phyloP scores from a whole-genome alignment of 140 eudicot genomes.

The Oenanthe javanica region DNA sequence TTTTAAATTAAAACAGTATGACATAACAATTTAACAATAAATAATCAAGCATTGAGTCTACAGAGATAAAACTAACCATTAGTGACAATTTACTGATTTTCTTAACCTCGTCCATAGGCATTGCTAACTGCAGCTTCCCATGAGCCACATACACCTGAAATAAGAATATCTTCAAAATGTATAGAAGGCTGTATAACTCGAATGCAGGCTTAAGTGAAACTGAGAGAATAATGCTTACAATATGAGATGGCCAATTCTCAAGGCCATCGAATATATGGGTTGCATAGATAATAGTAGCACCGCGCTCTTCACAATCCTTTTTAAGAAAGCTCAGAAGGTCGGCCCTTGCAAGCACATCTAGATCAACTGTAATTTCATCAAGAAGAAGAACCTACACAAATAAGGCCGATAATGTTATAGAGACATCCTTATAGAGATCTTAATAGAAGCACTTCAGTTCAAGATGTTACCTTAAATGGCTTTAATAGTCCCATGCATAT shows the following conservation, averaged over 20 bases:
- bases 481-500: slow-evolving; percentile 95
- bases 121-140: slow-evolving; percentile 78
- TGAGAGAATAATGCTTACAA: slow-evolving; percentile 34
- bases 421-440: not conserved
- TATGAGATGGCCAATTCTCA: slow-evolving; percentile 92
- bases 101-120: slow-evolving; percentile 59
- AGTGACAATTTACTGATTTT: slow-evolving; percentile 60
- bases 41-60: not conserved
- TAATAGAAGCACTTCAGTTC: not conserved
- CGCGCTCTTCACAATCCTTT: slow-evolving; percentile 76
- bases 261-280: slow-evolving; percentile 98
- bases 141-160: slow-evolving; percentile 72
- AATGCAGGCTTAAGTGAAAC: not conserved
- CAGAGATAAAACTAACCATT: slow-evolving; percentile 52
- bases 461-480: slow-evolving; percentile 66
- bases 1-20: not conserved
- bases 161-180: not conserved
- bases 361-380: slow-evolving; percentile 97
- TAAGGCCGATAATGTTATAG: not conserved
- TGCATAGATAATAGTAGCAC: slow-evolving; percentile 84
- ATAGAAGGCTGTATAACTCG: not conserved
- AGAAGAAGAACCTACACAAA: slow-evolving; percentile 81
- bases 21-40: not conserved
- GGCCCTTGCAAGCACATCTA: slow-evolving; percentile 95
- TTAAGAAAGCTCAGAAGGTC: slow-evolving; percentile 77